Conservation (phyloP, 345 rosid genomes). For the Melaleuca alternifolia region DNA sequence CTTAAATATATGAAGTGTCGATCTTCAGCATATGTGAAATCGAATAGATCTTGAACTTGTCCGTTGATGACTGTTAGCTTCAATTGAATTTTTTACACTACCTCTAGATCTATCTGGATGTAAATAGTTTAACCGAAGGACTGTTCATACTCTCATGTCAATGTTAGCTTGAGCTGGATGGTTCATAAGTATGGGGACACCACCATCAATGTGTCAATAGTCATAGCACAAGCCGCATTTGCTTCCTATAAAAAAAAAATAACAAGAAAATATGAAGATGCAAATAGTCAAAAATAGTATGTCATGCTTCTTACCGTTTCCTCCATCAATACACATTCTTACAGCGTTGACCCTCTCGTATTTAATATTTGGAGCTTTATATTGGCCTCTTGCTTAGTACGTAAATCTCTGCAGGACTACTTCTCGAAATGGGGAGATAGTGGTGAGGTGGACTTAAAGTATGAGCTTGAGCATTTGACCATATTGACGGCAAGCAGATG, state of each 20-base stretch:
- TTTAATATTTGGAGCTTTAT: neutral
- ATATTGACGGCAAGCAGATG: conserved; percentile 99
- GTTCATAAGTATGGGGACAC: neutral
- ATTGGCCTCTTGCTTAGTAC: neutral
- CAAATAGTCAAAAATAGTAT: neutral
- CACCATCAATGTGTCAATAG: neutral
- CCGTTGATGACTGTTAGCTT: neutral
- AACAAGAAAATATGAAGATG: neutral
- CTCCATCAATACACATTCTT: neutral
- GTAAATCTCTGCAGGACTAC: conserved; percentile 47
- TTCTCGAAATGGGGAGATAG: conserved; percentile 94
- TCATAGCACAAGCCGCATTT: neutral
- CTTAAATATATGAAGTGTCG: neutral
- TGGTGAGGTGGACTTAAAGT: conserved; percentile 87
- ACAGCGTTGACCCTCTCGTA: neutral
- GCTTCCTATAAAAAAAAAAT: neutral
- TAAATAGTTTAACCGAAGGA: neutral
- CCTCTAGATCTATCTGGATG: neutral
- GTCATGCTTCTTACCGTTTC: neutral
- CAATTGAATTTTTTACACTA: neutral
- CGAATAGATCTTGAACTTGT: neutral
- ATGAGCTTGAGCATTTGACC: conserved; percentile 86
- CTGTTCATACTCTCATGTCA: neutral
- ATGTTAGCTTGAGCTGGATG: neutral
- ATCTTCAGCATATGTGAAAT: neutral